Percentiles rank a stretch among this genome's conserved stretches.
Evolutionary conservation across 441 rosid genomes (phyloP).

Genomic region (Erodium texanum): DNA sequence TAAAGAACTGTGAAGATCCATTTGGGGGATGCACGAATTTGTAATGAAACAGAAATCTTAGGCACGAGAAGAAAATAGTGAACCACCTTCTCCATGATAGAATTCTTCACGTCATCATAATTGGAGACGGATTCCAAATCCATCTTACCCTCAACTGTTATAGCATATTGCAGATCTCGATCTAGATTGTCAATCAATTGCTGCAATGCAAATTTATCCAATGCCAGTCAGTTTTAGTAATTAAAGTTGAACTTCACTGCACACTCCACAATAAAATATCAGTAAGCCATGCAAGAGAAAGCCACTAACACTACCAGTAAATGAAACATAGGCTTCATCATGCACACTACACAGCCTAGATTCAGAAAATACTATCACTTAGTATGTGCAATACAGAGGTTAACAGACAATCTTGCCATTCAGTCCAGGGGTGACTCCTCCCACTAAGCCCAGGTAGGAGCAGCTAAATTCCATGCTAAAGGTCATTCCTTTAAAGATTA

Average conservation of each 20-base stretch:
- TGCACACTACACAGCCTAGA: neutral
- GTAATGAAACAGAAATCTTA: constrained; percentile 14
- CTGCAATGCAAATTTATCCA: constrained; percentile 41
- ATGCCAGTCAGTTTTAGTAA: constrained; percentile 23
- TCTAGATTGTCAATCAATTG: constrained; percentile 82
- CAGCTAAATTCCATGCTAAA: constrained; percentile 6
- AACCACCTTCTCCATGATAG: constrained; percentile 70
- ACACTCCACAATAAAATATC: neutral
- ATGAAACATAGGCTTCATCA: neutral
- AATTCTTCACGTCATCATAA: constrained; percentile 81
- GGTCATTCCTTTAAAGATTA: neutral
- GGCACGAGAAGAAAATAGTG: constrained; percentile 18
- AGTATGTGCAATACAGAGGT: neutral
- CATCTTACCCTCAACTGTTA: constrained; percentile 95
- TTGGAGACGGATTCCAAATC: constrained; percentile 69
- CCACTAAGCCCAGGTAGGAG: neutral
- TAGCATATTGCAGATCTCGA: constrained; percentile 93
- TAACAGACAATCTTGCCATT: constrained; percentile 8
- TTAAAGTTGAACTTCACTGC: neutral
- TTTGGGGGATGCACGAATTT: constrained; percentile 15
- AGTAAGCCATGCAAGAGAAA: constrained; percentile 1
- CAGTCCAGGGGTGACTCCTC: constrained; percentile 9
- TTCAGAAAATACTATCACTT: neutral
- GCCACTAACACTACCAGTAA: constrained; percentile 6
- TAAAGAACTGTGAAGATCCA: constrained; percentile 7